A percentile compares a stretch with the other conserved stretches of the same genome.
Conservation (phyloP, 106 monocot genomes). For the Dendrobium chrysotoxum region DNA sequence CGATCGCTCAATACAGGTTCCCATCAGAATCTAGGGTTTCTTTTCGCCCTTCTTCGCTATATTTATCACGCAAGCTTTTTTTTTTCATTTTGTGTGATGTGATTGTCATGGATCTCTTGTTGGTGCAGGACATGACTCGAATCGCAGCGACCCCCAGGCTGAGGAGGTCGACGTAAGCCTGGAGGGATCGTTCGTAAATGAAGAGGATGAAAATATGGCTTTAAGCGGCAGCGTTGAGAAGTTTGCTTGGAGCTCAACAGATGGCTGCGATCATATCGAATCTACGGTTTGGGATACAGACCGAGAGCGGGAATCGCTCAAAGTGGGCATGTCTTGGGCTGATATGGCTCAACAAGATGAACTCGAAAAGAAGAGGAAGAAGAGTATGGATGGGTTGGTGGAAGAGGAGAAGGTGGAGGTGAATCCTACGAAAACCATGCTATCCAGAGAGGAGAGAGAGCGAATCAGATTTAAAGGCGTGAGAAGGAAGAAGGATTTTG, state of each 20-base stretch:
- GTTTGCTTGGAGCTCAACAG: background rate
- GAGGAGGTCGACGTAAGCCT: background rate
- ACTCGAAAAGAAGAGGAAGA: background rate
- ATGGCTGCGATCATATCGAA: background rate
- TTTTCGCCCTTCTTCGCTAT: background rate
- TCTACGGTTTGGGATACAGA: background rate
- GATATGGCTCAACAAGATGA: slow-evolving; percentile 2
- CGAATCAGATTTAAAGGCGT: slow-evolving; percentile 45
- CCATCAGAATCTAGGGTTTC: background rate
- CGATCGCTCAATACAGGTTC: slow-evolving; percentile 51
- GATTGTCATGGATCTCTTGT: background rate
- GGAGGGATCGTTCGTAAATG: background rate
- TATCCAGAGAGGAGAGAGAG: slow-evolving; percentile 63
- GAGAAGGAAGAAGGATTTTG: slow-evolving; percentile 67
- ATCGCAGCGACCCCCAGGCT: background rate
- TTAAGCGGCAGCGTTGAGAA: background rate
- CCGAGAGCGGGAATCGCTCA: background rate
- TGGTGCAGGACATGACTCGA: background rate
- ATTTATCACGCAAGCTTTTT: background rate
- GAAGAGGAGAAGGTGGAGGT: background rate
- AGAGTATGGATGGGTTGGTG: background rate
- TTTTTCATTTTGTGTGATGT: background rate
- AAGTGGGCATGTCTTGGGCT: background rate
- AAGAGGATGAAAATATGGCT: background rate
- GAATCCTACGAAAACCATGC: background rate